Evolutionary conservation across 352 stramenopile species (phyloP), one percentile per base, ranked within the genome.

Genomic region (Phytophthora ramorum): DNA sequence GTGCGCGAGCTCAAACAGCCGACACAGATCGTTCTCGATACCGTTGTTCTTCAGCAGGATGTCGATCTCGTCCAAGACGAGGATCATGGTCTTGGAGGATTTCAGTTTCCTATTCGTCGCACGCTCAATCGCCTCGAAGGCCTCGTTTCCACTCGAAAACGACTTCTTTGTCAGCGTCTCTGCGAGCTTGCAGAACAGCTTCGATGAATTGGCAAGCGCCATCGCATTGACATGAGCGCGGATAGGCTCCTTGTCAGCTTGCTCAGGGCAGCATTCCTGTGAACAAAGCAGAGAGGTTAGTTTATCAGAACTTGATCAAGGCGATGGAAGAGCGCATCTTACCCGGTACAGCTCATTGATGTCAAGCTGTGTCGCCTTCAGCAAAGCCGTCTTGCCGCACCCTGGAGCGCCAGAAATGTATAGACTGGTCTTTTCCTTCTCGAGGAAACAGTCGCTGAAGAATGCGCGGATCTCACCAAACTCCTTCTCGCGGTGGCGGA

Each of bases 1-100:
- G 48, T 96, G 85, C 0, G 86, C 84, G 16, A 93, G 73, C 66
- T 93, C 85, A 35, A 96, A 96, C 19, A 96, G 73, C 2, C 83
- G 78, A 26, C 75, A 93, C 19, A 96, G 46, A 50, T 96, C 84
- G 35, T 65, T 75, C 55, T 96, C 83, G 20, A 87, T 76, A 19
- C 77, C 81, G 19, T 90, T 83, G 41, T 83, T 77, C 46, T 89
- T 89, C 16, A 89, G 38, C 10, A 96, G 68, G 2, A 76, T 75
- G 41, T 96, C 88, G 45, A 96, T 93, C 66, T 96, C 88, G 67
- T 96, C 88, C 58, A 96, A 57, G 24, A 95, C 71, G 13, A 96
- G 72, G 13, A 96, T 75, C 78, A 92, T 75, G 6, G 79, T 90
- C 49, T 80, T 90, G 24, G 69, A 81, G 34, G 75, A 71, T 58